Base-by-base conservation (phyloP, 2,329 filamentous ascomycete genomes). In the Pseudopyrenochaeta lycopersici region DNA sequence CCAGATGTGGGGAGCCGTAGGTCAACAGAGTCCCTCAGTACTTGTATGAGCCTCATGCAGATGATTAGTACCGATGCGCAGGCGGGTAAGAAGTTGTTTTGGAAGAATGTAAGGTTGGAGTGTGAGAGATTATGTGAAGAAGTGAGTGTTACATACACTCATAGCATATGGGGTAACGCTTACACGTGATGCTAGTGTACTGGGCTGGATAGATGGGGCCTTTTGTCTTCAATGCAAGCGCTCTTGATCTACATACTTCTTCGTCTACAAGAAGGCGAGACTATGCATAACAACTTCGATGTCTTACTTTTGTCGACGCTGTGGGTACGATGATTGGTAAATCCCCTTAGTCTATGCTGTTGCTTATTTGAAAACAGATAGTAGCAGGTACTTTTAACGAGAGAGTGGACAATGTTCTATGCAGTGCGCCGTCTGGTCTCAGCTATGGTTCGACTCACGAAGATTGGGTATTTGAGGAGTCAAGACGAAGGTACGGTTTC, bases 201-300 rank as follows among this genome's bases (percentile, higher is more conserved):
- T 18, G 63, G 56, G 1, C 59, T 77, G 21, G 67, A 66, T 33
- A 73, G 67, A 49, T 79, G 77, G 75, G 73, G 73, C 48, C 40
- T 78, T 2, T 69, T 81, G 43, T 74, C 76, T 49, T 73, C 72
- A 12, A 75, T 80, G 71, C 79, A 81, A 62, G 77, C 80, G 2
- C 65, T 81, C 2, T 72, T 70, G 1, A 75, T 81, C 12, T 81
- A 81, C 54, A 73, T 78, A 30, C 63, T 81, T 4, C 62, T 79
- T 6, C 64, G 78, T 17, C 32, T 81, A 23, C 72, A 77, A 42
- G 78, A 82, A 68, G 78, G 78, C 35, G 76, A 80, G 60, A 80
- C 74, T 1, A 73, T 78, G 1, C 44, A 79, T 27, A 81, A 80
- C 53, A 74, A 80, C 41, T 55, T 76, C 33, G 79, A 82, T 55